Conservation (phyloP, 73 alveolate species). For the Paramecium tetraurelia region DNA sequence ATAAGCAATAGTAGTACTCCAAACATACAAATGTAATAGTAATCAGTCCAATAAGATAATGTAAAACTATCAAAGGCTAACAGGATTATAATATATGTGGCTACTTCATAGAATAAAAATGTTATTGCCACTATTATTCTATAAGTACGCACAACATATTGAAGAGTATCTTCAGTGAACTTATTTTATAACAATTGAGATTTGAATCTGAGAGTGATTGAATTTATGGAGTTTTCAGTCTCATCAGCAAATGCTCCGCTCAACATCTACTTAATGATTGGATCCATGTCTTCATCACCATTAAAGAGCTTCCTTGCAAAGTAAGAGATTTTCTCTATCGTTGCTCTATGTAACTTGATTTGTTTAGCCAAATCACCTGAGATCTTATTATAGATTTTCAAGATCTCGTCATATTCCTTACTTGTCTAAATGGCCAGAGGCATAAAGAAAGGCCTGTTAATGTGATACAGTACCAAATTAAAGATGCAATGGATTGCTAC, state of each 20-base stretch:
- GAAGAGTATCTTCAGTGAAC: not conserved
- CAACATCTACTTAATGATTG: not conserved
- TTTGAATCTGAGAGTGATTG: not conserved
- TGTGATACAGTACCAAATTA: not conserved
- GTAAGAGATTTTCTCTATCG: not conserved
- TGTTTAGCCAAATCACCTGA: not conserved
- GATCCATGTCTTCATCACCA: constrained; percentile 39
- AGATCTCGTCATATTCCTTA: not conserved
- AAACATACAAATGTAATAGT: not conserved
- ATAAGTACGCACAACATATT: not conserved
- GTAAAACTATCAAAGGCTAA: not conserved
- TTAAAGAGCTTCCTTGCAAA: not conserved
- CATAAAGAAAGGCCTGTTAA: not conserved
- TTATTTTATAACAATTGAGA: not conserved
- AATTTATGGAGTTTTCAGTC: not conserved
- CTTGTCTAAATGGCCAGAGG: not conserved
- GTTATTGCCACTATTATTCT: not conserved
- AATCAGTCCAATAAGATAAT: not conserved
- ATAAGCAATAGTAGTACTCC: not conserved
- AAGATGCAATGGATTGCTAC: not conserved
- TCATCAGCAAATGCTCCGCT: constrained; percentile 30
- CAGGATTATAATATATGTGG: not conserved
- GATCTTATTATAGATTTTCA: not conserved
- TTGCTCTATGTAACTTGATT: not conserved
- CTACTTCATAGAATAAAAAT: not conserved